Conservation (phyloP, 331 rosid species). For the Malus hybrid region DNA sequence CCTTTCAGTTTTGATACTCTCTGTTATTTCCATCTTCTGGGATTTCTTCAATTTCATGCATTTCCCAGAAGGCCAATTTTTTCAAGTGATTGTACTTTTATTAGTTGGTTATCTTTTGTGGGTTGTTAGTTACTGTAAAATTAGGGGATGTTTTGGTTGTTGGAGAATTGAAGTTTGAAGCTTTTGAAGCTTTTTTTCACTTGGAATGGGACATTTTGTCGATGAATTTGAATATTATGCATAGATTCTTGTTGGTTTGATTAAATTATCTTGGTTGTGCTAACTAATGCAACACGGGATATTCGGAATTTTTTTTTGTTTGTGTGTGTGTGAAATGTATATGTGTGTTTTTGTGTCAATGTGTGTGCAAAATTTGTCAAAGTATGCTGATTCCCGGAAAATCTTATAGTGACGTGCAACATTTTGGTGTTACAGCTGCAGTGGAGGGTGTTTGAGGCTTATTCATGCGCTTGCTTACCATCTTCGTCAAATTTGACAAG, state of each 20-base stretch:
- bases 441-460: conserved; percentile 35
- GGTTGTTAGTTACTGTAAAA: not conserved
- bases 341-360: not conserved
- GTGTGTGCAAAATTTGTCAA: not conserved
- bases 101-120: not conserved
- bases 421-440: conserved; percentile 46
- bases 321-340: not conserved
- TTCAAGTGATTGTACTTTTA: not conserved
- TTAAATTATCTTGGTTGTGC: not conserved
- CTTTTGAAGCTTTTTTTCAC: not conserved
- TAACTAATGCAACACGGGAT: not conserved
- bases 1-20: not conserved
- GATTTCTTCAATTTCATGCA: not conserved
- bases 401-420: not conserved
- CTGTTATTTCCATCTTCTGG: not conserved
- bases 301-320: not conserved
- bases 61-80: not conserved
- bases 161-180: not conserved
- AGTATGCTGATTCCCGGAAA: not conserved
- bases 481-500: conserved; percentile 12
- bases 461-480: conserved; percentile 20
- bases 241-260: not conserved
- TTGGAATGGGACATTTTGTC: not conserved
- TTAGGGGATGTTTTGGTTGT: not conserved
- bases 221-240: not conserved